Base-by-base conservation (phyloP, 352 stramenopile species). In the Globisporangium nagaii region DNA sequence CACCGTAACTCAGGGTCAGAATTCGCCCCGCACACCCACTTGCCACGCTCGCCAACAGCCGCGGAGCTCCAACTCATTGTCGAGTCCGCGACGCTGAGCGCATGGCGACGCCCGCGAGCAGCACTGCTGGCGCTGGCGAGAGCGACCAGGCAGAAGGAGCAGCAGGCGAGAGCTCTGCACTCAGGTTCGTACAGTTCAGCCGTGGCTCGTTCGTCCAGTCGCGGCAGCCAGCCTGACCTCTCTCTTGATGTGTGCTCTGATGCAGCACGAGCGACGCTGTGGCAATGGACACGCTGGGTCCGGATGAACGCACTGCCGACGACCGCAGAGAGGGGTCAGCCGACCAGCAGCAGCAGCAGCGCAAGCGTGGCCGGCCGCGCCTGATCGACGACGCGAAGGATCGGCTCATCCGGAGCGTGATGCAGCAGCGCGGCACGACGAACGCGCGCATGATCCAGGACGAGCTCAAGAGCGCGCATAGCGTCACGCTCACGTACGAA, bases 371-470 rank as follows among this genome's bases (percentile, higher is more conserved):
- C 3, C 55, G 47, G 24, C 45, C 39, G 7, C 47, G 35, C 2
- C 35, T 49, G 12, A 35, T 62, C n/a, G 39, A 62, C 25, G 45
- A 53, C 15, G 36, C 15, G 17, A 62, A 54, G 27, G 55, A 62
- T 17, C 40, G 34, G n/a, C 47, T 56, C 31, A 56, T 62, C 31
- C 37, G 24, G 28, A 25, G 58, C n/a, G 45, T 60, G 20, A 67
- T 70, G 24, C 40, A 56, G 27, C 31, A 57, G 42, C 43, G 50
- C 39, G 56, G 50, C 31, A 67, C 57, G 24, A 50, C 41, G 28
- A 63, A 62, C 24, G 66, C 54, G 19, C 44, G 48, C 20, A 49
- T 62, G 24, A 56, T 70, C 27, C 65, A 65, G 49, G 62, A 73
- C n/a, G 35, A 62, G 34, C 51, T 73, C 20, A 62, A 43, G 17